These are phyloP conservation scores for Eutrema salsugineum DNA, from an alignment of 441 rosid species.

Conservation along the genomic window DNA sequence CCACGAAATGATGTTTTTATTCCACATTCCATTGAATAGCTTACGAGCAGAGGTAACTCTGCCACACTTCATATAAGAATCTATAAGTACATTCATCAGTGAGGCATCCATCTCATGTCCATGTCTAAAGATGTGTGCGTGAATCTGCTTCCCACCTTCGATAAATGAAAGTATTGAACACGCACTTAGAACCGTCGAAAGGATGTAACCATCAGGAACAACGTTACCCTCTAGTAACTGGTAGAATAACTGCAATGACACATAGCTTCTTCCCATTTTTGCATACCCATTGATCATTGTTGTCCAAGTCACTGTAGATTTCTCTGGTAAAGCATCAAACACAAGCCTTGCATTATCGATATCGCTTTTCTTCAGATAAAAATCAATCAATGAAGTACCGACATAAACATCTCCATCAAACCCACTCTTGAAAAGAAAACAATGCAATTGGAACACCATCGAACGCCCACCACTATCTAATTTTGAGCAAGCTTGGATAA, in stretches of 20 bases:
- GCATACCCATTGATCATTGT: constrained; percentile 53
- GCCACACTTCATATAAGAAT: constrained; percentile 51
- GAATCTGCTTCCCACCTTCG: constrained; percentile 66
- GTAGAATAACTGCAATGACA: constrained; percentile 40
- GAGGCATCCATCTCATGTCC: constrained; percentile 52
- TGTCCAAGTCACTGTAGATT: constrained; percentile 61
- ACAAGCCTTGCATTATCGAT: constrained; percentile 47
- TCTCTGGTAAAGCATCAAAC: constrained; percentile 45
- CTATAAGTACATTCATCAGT: constrained; percentile 51
- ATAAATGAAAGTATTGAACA: constrained; percentile 42
- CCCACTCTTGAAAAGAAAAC: constrained; percentile 44
- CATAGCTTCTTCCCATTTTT: constrained; percentile 46
- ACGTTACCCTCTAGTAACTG: constrained; percentile 30
- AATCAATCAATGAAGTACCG: constrained; percentile 49
- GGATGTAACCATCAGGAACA: constrained; percentile 44
- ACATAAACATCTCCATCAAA: constrained; percentile 50
- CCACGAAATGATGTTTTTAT: constrained; percentile 53
- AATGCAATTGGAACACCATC: constrained; percentile 44
- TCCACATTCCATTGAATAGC: constrained; percentile 45
- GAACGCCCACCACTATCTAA: constrained; percentile 24
- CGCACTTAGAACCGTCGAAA: constrained; percentile 49
- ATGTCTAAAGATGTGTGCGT: constrained; percentile 46
- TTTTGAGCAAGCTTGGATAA: constrained; percentile 42
- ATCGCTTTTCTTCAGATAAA: constrained; percentile 41
- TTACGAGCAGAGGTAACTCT: constrained; percentile 33